A percentile compares a stretch with the other conserved stretches of the same genome.
phyloP scores from a whole-genome alignment of 805 yeast species.

The Blastobotrys parvus region DNA sequence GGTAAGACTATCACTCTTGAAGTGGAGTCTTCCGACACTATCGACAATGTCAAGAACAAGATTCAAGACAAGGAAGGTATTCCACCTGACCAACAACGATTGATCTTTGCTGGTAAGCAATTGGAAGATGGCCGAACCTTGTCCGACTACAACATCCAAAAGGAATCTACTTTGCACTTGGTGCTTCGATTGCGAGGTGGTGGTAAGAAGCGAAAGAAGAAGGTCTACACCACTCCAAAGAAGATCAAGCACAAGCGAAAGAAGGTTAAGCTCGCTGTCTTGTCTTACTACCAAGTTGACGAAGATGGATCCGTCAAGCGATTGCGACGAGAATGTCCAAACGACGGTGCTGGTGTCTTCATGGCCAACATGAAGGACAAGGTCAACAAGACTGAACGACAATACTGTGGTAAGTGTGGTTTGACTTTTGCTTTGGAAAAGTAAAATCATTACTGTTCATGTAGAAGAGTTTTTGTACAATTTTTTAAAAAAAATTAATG shows the following conservation, averaged over 20 bases:
- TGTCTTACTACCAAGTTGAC: constrained; percentile 98
- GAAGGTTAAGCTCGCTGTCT: constrained; percentile 98
- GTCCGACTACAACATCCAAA: constrained; percentile 96
- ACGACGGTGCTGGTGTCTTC: constrained; percentile 96
- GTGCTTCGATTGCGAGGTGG: constrained; percentile 98
- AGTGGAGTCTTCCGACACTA: constrained; percentile 96
- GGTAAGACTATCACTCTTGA: constrained; percentile 78
- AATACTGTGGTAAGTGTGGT: constrained; percentile 99
- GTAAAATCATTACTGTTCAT: too few relatives aligned
- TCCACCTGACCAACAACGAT: constrained; percentile 97
- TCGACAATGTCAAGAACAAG: constrained; percentile 93
- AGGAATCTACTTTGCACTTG: constrained; percentile 93
- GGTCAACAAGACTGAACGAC: constrained; percentile 97
- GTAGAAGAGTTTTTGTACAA: too few relatives aligned
- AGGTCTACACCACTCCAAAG: constrained; percentile 99
- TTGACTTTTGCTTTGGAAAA: constrained; percentile 62
- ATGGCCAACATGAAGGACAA: constrained; percentile 95
- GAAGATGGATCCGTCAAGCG: constrained; percentile 97
- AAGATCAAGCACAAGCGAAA: constrained; percentile 99
- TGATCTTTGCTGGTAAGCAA: constrained; percentile 96
- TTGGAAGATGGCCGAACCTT: constrained; percentile 89
- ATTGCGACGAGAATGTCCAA: constrained; percentile 97
- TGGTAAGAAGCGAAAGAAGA: constrained; percentile 99
- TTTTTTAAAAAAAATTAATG: too few relatives aligned
- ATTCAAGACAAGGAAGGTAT: constrained; percentile 97